Evolutionary conservation across 371 early-diverging fungal genomes (phyloP), one percentile per base, ranked within the genome.

Genomic region (Dentiscutata heterogama): DNA sequence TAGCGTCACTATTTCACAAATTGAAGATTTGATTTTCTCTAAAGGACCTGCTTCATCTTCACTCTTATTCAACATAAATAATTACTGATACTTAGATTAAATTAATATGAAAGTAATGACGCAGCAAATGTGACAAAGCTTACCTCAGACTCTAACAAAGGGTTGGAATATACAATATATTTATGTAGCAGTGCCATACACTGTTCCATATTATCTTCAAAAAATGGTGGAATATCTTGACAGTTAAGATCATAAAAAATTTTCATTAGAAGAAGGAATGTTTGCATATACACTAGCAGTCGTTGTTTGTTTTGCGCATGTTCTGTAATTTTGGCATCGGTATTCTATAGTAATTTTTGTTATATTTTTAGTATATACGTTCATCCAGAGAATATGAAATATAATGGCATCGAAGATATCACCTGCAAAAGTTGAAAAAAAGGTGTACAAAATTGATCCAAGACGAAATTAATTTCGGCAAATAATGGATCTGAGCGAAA

Each of bases 141-240:
- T 88, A 93, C 94, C 54, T 89, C 91, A n/a, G 88, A 90, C 29
- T 86, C 90, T 16, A 97, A 86, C 14, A 90, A 76, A 3, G 95
- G 91, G 84, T 97, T 97, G 10, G 84, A 84, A 87, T 97, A 97
- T 11, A 85, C 84, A 78, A 98, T 85, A 80, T 98, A 98, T 83
- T 96, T 95, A 86, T 93, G 91, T 83, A 98, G 92, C 27, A 95
- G 85, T 7, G 84, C 83, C 94, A 96, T 92, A 79, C 96, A 97
- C 67, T 88, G 86, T 8, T 84, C 86, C 87, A 95, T 91, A 85
- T 97, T 90, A 83, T 98, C 97, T 83, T 98, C 99, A 83, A 98
- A 98, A 87, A 96, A 97, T 81, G 95, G 97, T 16, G 98, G 98
- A 60, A 98, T 86, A 88, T 99, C 99, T 85, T 98, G 98, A 85